Evolutionary conservation across 2,329 filamentous ascomycete species (phyloP), one percentile per base, ranked within the genome.

Genomic region (Ceratocystis smalleyi): DNA sequence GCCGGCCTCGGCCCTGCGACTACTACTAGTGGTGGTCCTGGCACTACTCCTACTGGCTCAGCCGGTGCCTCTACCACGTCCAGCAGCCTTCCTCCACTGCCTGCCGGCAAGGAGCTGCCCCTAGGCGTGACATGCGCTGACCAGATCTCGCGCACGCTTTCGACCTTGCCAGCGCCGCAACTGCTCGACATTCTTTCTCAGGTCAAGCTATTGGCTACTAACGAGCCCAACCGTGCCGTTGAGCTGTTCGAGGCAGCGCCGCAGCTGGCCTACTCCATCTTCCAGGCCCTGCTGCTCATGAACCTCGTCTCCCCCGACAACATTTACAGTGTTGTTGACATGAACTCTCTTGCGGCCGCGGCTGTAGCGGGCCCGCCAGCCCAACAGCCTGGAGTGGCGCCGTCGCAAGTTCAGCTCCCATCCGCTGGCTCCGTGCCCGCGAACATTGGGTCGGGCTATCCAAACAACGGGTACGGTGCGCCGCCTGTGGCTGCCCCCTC

Each of bases 201-300:
- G 74, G 95, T 97, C 89, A 97, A 97, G 76, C 83, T 85, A 2
- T 79, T 97, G 12, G 89, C 89, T n/a, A 83, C 84, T 61, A 83
- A 81, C 27, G 91, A 97, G 70, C 91, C 92, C 1, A 80, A 82
- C 22, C 88, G 90, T 71, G 91, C 91, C 2, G 91, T 87, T 0
- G 89, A 95, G 71, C 83, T 97, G 49, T 83, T 99, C 51, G 81
- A 87, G 67, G 87, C 92, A 76, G 91, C 91, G 1, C 94, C 94
- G 0, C 94, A 99, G 75, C 84, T 99, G 55, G 85, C 89, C 3
- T 97, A 95, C 71, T 94, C 94, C 65, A 87, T 97, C 69, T 97
- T 97, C 76, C 92, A 97, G 75, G 88, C 91, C 27, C 81, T 97
- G 8, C 83, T 97, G 1, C 83, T 96, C 45, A 94, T 97, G 83